Base-by-base conservation (phyloP, 2,329 filamentous ascomycete genomes). In the Verticillium alfalfae region DNA sequence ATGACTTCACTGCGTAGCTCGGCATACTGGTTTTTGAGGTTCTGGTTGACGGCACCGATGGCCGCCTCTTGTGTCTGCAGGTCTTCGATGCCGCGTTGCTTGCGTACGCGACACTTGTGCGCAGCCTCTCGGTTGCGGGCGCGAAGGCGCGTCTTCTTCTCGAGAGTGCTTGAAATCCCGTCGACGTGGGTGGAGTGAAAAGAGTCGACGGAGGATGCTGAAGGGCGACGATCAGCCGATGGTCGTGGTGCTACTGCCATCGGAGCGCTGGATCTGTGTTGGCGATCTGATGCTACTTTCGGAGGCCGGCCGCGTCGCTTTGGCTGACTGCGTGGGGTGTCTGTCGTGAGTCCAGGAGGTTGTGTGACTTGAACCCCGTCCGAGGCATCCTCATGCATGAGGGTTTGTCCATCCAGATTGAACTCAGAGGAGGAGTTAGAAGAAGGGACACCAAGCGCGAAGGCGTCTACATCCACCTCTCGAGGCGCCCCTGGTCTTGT, bases 31-130 rank as follows among this genome's bases (percentile, higher is more conserved):
- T 38, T 41, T n/a, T 49, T 49, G 15, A 65, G 57, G n/a, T n/a
- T 58, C 54, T 57, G 49, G 63, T 65, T 60, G 9, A 65, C 49
- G n/a, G 49, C 37, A 5, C 61, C 64, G 3, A 39, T 76, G n/a
- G 64, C 56, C 1, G 56, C 57, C 37, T 65, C 64, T n/a, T 64
- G 63, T 2, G 59, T 61, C 22, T 65, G 64, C 49, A 65, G 59
- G 56, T 61, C 61, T 7, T 58, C 56, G 49, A 65, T 63, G 3
- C 64, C 59, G 59, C 64, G 62, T 31, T 65, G 64, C 57, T 65
- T 65, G 36, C 64, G 64, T 12, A 63, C 34, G 5, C 64, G 59
- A 56, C 64, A 65, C 57, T 65, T 65, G n/a, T 65, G 61, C 36
- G 64, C 64, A 1, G 64, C 64, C 63, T 65, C 63, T 16, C 64